These are phyloP conservation scores for Solanum bulbocastanum DNA, from an alignment of 257 asterid species.

Conservation along the genomic window DNA sequence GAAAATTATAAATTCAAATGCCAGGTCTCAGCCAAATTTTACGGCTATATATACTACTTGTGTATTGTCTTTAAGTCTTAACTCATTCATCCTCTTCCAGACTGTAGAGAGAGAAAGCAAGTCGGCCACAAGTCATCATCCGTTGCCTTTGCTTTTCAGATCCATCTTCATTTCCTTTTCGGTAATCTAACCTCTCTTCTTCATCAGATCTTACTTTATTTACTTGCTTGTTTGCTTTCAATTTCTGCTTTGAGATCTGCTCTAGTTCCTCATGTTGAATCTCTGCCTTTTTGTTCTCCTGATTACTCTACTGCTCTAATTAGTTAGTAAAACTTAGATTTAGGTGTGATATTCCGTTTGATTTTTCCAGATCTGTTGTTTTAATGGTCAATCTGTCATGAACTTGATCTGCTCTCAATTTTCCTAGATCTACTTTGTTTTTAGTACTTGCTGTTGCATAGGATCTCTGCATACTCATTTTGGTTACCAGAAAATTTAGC, in stretches of 20 bases:
- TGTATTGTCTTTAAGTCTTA: not conserved
- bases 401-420: slow-evolving; percentile 1
- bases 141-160: not conserved
- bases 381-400: not conserved
- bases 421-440: slow-evolving; percentile 3
- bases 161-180: not conserved
- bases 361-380: slow-evolving; percentile 7
- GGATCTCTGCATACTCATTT: not conserved
- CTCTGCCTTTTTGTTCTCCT: not conserved
- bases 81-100: not conserved
- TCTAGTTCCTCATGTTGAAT: not conserved
- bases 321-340: not conserved
- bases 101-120: not conserved
- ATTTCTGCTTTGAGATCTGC: not conserved
- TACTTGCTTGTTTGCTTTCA: not conserved
- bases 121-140: not conserved
- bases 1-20: not conserved
- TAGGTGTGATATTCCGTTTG: not conserved
- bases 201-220: not conserved
- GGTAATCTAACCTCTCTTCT: not conserved
- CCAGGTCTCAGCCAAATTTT: not conserved
- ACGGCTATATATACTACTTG: not conserved
- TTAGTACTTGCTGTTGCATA: not conserved
- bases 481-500: not conserved
- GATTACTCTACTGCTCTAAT: not conserved